Conservation (phyloP, 768 basidiomycete species). For the Pluteus cervinus region DNA sequence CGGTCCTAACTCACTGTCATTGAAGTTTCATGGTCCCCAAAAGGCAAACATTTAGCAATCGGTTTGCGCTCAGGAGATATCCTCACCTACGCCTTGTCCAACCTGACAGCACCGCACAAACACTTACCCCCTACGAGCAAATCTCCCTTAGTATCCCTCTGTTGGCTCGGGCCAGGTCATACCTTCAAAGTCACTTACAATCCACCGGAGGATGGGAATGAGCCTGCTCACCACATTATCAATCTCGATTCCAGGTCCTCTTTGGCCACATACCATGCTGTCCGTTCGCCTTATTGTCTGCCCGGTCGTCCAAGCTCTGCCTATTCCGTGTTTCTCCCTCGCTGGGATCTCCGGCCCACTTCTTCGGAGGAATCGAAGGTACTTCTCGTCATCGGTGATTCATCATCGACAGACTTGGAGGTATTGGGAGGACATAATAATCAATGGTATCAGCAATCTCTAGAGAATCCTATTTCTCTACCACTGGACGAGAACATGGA, state of each 20-base stretch:
- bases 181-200: constrained; percentile 61
- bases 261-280: constrained; percentile 29
- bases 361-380: constrained; percentile 29
- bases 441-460: constrained; percentile 44
- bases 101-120: constrained; percentile 47
- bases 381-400: constrained; percentile 41
- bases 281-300: constrained; percentile 34
- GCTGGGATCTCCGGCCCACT: constrained; percentile 38
- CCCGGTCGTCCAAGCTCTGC: constrained; percentile 31
- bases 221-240: constrained; percentile 39
- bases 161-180: constrained; percentile 65
- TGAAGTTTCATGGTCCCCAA: constrained; percentile 79
- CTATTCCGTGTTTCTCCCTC: constrained; percentile 31
- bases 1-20: constrained; percentile 9
- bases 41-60: constrained; percentile 79
- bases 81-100: constrained; percentile 55
- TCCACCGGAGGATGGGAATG: constrained; percentile 28
- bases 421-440: constrained; percentile 33
- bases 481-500: constrained; percentile 65
- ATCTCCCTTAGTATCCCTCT: constrained; percentile 42
- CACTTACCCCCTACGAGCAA: constrained; percentile 55
- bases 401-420: constrained; percentile 41
- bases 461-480: constrained; percentile 50
- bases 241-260: constrained; percentile 36
- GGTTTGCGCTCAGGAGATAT: constrained; percentile 69